phyloP scores from a whole-genome alignment of 2,329 filamentous ascomycete genomes.

The Scopulariopsis brevicaulis region DNA sequence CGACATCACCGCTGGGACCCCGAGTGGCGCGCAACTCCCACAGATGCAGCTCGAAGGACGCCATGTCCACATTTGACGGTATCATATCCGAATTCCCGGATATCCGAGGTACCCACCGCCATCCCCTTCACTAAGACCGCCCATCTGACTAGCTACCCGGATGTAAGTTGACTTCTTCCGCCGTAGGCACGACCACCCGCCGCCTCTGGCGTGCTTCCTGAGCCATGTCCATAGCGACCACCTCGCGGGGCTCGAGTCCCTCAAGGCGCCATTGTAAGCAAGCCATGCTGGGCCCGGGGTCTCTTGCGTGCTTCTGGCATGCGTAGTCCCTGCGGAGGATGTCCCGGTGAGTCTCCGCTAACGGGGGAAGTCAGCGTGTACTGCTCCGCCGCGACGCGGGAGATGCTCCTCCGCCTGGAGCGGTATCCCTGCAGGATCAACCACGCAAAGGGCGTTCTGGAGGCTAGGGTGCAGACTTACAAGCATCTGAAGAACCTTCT shows the following conservation, averaged over 20 bases:
- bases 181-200: conserved; percentile 29
- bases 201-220: conserved; percentile 74
- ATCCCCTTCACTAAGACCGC: background rate
- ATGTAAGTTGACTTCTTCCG: conserved; percentile 67
- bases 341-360: background rate
- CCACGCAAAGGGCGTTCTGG: conserved; percentile 65
- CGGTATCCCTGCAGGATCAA: conserved; percentile 73
- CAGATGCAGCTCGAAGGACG: background rate
- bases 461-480: conserved; percentile 64
- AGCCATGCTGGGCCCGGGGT: too few relatives aligned
- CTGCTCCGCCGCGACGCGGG: conserved; percentile 73
- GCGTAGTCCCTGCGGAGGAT: too few relatives aligned
- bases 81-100: conserved; percentile 66
- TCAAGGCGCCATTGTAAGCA: conserved; percentile 60
- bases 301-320: too few relatives aligned
- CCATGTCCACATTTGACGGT: conserved; percentile 71
- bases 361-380: conserved; percentile 49
- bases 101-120: conserved; percentile 46
- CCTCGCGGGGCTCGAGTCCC: conserved; percentile 64
- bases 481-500: conserved; percentile 58
- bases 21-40: background rate
- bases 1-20: background rate
- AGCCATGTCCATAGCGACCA: conserved; percentile 93
- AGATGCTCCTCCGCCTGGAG: conserved; percentile 72
- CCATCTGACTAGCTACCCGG: background rate